A percentile compares a stretch with the other conserved stretches of the same genome.
phyloP scores from a whole-genome alignment of 2,329 filamentous ascomycete genomes.

The Verticillium albo-atrum region DNA sequence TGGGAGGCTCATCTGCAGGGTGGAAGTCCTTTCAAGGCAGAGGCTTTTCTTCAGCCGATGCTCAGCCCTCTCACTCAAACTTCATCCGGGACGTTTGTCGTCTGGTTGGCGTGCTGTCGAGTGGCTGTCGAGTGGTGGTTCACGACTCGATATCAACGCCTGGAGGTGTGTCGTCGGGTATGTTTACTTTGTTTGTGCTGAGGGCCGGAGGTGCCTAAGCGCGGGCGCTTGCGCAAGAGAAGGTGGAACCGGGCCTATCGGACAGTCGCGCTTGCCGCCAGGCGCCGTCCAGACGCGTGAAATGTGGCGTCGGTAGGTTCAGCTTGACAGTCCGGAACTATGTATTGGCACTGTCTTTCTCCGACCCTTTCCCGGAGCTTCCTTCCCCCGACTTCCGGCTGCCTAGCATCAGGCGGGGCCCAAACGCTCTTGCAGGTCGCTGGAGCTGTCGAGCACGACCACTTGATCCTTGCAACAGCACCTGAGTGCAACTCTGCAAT shows the following conservation, averaged over 20 bases:
- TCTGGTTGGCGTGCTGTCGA: not conserved
- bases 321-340: not conserved
- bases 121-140: not conserved
- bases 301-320: not conserved
- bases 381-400: not conserved
- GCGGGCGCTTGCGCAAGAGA: constrained; percentile 6
- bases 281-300: not conserved
- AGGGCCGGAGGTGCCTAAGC: constrained; percentile 6
- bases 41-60: not conserved
- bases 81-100: not conserved
- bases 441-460: no score
- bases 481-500: not conserved
- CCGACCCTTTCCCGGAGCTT: not conserved
- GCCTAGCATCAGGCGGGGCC: not conserved
- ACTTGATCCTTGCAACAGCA: not conserved
- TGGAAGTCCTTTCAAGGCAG: not conserved
- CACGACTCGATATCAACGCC: not conserved
- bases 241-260: constrained; percentile 5
- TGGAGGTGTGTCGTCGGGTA: constrained; percentile 2
- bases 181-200: constrained; percentile 10
- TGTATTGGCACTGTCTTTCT: not conserved
- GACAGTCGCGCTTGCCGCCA: constrained; percentile 8
- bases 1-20: constrained; percentile 1
- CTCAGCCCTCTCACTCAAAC: not conserved
- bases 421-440: not conserved